These are phyloP conservation scores for Chlorella sp. DNA, from an alignment of 139 green algal species.

Conservation along the genomic window DNA sequence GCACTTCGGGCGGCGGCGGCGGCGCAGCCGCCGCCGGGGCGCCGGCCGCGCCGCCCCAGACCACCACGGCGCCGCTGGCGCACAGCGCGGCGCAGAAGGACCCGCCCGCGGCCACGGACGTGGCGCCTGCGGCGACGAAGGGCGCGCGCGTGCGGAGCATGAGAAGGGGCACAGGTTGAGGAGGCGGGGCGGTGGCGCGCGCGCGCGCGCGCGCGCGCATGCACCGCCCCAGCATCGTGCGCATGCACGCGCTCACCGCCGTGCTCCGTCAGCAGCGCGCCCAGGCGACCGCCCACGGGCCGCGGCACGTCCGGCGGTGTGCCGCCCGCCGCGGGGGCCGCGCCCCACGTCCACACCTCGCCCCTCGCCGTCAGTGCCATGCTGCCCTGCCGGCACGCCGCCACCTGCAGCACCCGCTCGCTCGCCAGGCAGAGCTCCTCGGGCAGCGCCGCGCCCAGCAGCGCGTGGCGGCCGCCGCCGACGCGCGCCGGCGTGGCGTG, in stretches of 20 bases:
- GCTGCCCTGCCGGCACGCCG: not conserved
- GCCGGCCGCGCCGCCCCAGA: constrained; percentile 64
- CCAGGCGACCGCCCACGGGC: no score
- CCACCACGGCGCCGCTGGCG: constrained; percentile 46
- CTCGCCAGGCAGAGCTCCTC: constrained; percentile 11
- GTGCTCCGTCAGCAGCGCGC: no score
- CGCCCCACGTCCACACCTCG: constrained; percentile 64
- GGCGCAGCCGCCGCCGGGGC: not conserved
- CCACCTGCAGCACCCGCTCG: constrained; percentile 17
- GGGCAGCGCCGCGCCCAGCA: constrained; percentile 22
- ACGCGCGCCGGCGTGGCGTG: constrained; percentile 48
- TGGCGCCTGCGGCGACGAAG: no score
- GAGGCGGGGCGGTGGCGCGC: not conserved
- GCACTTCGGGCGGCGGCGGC: not conserved
- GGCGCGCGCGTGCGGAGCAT: constrained; percentile 60
- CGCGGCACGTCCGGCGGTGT: no score
- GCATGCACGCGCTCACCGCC: no score
- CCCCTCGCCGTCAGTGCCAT: constrained; percentile 37
- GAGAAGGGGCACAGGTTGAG: not conserved
- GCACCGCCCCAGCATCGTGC: not conserved
- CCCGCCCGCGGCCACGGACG: constrained; percentile 57
- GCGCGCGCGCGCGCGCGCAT: not conserved
- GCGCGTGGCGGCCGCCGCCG: constrained; percentile 50
- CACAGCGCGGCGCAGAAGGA: constrained; percentile 65
- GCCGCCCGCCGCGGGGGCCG: constrained; percentile 64